These are phyloP conservation scores for Triticum monococcum DNA, from an alignment of 176 grass and related monocot species.

Conservation along the genomic window DNA sequence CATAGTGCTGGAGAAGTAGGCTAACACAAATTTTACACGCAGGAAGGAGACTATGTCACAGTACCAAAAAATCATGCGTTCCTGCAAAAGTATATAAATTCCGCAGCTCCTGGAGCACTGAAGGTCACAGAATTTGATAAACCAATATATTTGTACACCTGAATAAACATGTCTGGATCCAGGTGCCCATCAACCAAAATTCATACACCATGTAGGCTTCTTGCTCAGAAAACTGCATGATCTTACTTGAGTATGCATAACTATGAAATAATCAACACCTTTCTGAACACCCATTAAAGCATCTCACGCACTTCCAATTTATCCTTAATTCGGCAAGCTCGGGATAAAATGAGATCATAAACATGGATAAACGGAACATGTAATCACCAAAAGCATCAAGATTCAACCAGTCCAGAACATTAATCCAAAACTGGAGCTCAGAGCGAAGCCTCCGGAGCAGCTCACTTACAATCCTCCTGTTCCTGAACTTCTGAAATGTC, in stretches of 20 bases:
- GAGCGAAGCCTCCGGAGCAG: not conserved
- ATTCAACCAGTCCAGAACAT: not conserved
- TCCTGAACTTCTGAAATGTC: slow-evolving; percentile 54
- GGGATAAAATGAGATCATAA: not conserved
- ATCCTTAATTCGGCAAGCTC: not conserved
- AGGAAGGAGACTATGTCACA: not conserved
- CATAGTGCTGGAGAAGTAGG: not conserved
- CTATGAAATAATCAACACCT: not conserved
- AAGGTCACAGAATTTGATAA: not conserved
- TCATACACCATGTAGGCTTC: slow-evolving; percentile 3
- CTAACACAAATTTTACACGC: not conserved
- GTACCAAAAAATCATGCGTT: not conserved
- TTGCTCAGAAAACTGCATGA: not conserved
- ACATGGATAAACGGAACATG: not conserved
- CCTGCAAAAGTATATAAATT: not conserved
- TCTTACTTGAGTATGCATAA: not conserved
- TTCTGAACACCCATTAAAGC: not conserved
- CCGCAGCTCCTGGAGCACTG: not conserved
- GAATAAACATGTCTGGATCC: not conserved
- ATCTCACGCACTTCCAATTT: not conserved
- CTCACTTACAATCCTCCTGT: slow-evolving; percentile 6
- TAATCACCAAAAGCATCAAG: not conserved
- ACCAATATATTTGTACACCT: not conserved
- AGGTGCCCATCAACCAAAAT: not conserved
- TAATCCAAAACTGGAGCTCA: not conserved